A percentile compares a stretch with the other conserved stretches of the same genome.
Conservation (phyloP, 208 protist species). For the Trichomonas vaginalis region DNA sequence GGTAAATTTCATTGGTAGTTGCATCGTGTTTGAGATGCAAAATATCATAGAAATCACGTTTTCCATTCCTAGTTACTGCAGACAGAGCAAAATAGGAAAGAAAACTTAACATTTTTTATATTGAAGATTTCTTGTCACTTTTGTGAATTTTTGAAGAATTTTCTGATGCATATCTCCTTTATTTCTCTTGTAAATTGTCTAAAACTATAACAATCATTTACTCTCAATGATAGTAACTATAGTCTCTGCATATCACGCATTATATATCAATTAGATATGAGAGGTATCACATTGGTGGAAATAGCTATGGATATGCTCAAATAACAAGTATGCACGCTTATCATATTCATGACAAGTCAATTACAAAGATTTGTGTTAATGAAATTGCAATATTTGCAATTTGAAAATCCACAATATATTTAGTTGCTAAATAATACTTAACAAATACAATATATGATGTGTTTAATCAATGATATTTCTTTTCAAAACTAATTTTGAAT, state of each 20-base stretch:
- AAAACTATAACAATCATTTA: neutral
- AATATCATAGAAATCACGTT: neutral
- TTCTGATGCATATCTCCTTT: neutral
- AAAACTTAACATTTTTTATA: neutral
- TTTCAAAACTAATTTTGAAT: too few species aligned
- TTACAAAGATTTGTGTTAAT: too few species aligned
- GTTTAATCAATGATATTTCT: too few species aligned
- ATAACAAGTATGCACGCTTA: neutral
- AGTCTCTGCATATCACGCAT: neutral
- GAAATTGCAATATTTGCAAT: too few species aligned
- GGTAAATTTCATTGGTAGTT: neutral
- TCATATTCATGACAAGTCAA: too few species aligned
- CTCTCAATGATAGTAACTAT: neutral
- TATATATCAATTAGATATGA: neutral
- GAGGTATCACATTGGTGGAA: neutral
- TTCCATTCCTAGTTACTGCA: neutral
- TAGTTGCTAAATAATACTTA: too few species aligned
- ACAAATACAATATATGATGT: too few species aligned
- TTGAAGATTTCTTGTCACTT: neutral
- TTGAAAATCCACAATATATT: too few species aligned
- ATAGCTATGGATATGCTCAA: neutral
- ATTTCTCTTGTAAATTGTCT: neutral
- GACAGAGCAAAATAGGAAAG: neutral
- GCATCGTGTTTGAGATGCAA: neutral
- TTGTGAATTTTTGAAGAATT: neutral